Percentiles rank a stretch among this genome's conserved stretches.
Evolutionary conservation across 2,329 filamentous ascomycete genomes (phyloP).

Genomic region (Metarhizium guizhouense): DNA sequence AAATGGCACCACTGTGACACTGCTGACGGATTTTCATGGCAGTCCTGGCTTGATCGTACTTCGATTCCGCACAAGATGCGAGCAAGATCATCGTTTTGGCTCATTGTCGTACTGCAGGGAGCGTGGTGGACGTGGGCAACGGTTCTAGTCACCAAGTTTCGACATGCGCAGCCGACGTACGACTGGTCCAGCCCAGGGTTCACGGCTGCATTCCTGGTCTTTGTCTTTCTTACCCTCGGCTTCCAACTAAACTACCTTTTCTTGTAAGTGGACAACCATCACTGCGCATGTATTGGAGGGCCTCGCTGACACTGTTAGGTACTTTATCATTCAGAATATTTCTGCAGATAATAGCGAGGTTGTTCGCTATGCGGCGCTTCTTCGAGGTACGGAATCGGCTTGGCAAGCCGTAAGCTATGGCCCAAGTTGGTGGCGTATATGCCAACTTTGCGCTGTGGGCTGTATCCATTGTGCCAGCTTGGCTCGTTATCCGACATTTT

Average conservation of each 20-base stretch:
- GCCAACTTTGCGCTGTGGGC: constrained; percentile 64
- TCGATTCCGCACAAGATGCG: constrained; percentile 43
- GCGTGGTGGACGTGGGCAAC: constrained; percentile 68
- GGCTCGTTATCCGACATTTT: constrained; percentile 50
- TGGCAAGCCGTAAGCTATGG: constrained; percentile 68
- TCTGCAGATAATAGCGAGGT: constrained; percentile 53
- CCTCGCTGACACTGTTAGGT: constrained; percentile 23
- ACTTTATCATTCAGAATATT: constrained; percentile 62
- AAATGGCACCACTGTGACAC: neutral
- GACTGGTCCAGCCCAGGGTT: constrained; percentile 60
- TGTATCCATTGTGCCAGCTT: constrained; percentile 53
- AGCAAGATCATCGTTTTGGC: constrained; percentile 44
- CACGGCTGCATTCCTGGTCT: constrained; percentile 56
- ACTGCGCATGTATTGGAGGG: no score
- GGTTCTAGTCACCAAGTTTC: constrained; percentile 53
- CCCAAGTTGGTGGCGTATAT: constrained; percentile 57
- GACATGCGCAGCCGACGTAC: constrained; percentile 45
- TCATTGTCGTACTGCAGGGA: constrained; percentile 50
- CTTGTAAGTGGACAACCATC: constrained; percentile 33
- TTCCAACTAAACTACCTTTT: constrained; percentile 71
- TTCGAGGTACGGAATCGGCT: constrained; percentile 63
- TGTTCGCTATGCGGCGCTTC: constrained; percentile 56
- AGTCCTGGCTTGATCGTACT: constrained; percentile 51
- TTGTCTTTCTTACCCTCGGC: constrained; percentile 55
- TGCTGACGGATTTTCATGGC: neutral